Percentiles rank a stretch among this genome's conserved stretches.
Conservation (phyloP, 2,329 filamentous ascomycete genomes). For the Ceratocystis lukuohia region DNA sequence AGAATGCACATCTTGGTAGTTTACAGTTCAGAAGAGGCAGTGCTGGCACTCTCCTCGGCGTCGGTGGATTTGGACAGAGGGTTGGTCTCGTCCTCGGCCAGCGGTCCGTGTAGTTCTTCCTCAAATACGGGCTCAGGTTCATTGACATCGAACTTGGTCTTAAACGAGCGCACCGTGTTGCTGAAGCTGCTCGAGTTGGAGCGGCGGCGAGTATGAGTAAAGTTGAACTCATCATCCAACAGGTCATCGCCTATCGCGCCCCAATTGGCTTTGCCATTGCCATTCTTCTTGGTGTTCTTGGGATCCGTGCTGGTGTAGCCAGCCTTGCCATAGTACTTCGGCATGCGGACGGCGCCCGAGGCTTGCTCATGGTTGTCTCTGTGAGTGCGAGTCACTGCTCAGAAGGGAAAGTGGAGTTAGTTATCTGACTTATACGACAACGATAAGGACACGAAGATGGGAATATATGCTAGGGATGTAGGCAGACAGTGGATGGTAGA, state of each 20-base stretch:
- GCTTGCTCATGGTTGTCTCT: constrained; percentile 51
- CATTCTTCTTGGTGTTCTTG: constrained; percentile 85
- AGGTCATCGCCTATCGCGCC: constrained; percentile 72
- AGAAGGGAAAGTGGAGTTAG: constrained; percentile 15
- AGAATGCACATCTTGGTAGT: background rate
- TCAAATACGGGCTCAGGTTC: constrained; percentile 88
- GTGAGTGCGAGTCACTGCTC: constrained; percentile 87
- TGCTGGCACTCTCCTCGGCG: constrained; percentile 47
- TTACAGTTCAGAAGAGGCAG: constrained; percentile 28
- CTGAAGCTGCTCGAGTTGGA: constrained; percentile 76
- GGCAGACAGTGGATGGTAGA: background rate
- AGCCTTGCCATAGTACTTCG: constrained; percentile 84
- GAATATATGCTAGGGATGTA: no score
- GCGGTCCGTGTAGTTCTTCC: constrained; percentile 60
- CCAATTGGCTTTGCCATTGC: constrained; percentile 88
- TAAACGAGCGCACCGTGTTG: constrained; percentile 61
- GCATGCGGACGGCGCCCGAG: constrained; percentile 81
- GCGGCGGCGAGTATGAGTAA: constrained; percentile 75
- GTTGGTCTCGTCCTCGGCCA: constrained; percentile 39
- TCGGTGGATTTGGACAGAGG: constrained; percentile 40
- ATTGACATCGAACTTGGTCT: constrained; percentile 90
- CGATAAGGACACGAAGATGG: background rate
- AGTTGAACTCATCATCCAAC: constrained; percentile 68
- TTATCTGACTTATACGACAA: constrained; percentile 21
- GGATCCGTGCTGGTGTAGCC: constrained; percentile 72